Conservation (phyloP, 2,329 filamentous ascomycete genomes). For the Fusarium duplospermum region DNA sequence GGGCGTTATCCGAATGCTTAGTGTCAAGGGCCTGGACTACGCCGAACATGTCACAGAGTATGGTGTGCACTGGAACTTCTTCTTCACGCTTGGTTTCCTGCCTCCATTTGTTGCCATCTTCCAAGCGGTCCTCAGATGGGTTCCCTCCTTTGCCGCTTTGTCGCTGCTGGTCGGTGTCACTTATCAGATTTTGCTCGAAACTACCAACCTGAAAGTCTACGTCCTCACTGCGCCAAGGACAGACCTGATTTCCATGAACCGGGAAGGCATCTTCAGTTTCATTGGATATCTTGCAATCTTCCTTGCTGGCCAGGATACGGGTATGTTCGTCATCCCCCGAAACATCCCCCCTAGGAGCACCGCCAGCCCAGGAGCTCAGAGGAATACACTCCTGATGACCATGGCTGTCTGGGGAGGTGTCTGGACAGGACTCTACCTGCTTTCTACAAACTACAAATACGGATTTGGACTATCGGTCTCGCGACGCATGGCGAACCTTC, state of each 20-base stretch:
- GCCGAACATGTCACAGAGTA: constrained; percentile 98
- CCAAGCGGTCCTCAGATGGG: constrained; percentile 74
- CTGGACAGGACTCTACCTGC: constrained; percentile 78
- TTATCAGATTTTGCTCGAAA: constrained; percentile 83
- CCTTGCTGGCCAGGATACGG: constrained; percentile 85
- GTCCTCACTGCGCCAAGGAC: constrained; percentile 84
- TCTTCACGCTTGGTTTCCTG: constrained; percentile 92
- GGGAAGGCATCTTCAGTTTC: constrained; percentile 96
- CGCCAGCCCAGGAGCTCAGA: constrained; percentile 58
- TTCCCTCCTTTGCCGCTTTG: constrained; percentile 83
- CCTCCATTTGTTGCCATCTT: constrained; percentile 90
- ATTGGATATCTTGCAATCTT: constrained; percentile 95
- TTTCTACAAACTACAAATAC: constrained; percentile 75
- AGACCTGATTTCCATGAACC: constrained; percentile 86
- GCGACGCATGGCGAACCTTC: constrained; percentile 89
- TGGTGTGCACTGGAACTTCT: constrained; percentile 99
- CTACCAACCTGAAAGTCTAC: constrained; percentile 81
- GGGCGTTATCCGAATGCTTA: constrained; percentile 83
- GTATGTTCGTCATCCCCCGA: constrained; percentile 81
- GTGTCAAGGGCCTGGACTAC: constrained; percentile 94
- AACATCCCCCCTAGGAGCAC: constrained; percentile 57
- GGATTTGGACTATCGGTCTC: constrained; percentile 84
- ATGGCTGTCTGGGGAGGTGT: constrained; percentile 72
- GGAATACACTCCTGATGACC: constrained; percentile 69
- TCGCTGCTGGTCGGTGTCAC: constrained; percentile 74